These are phyloP conservation scores for Tuber aestivum DNA, from an alignment of 495 filamentous ascomycete genomes.

Conservation along the genomic window DNA sequence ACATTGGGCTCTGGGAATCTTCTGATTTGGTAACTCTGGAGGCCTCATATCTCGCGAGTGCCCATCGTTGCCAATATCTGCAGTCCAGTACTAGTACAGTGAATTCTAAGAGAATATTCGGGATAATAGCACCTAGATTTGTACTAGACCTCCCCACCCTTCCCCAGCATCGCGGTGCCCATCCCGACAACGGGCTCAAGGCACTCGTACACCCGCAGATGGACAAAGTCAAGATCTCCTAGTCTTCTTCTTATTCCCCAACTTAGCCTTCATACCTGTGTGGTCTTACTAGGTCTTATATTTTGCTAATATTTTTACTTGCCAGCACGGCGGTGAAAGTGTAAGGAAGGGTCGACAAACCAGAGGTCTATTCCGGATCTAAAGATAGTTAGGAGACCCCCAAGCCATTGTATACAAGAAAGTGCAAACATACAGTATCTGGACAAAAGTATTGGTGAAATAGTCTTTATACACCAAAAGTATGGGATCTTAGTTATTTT, in stretches of 20 bases:
- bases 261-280: background rate
- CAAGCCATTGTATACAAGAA: background rate
- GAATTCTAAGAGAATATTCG: background rate
- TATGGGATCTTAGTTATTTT: background rate
- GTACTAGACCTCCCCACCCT: background rate
- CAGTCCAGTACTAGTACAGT: background rate
- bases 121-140: background rate
- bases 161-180: background rate
- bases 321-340: background rate
- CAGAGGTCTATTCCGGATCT: background rate
- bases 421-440: background rate
- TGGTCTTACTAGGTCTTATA: background rate
- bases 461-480: background rate
- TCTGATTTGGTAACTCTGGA: background rate
- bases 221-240: background rate
- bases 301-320: background rate
- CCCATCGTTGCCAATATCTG: background rate
- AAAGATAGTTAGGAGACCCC: background rate
- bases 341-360: background rate
- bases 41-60: background rate
- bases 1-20: background rate
- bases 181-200: background rate
- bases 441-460: background rate
- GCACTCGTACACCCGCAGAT: background rate
- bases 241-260: background rate